These are phyloP conservation scores for Corinectria fuckeliana DNA, from an alignment of 2,329 filamentous ascomycete genomes.

Conservation along the genomic window DNA sequence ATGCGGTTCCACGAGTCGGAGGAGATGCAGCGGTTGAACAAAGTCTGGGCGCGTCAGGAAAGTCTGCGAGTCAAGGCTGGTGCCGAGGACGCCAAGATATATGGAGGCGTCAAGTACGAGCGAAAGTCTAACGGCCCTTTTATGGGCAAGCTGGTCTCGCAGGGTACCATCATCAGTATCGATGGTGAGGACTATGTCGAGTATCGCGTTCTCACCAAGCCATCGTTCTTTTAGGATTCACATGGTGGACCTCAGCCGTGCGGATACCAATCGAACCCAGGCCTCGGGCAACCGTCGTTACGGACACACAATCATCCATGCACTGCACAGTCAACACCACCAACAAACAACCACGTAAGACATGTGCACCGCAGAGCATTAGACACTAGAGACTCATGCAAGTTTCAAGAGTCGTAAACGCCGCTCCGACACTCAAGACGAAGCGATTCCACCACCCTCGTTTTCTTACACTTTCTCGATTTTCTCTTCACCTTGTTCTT, in stretches of 20 bases:
- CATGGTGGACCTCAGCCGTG: neutral
- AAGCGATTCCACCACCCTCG: too few species aligned
- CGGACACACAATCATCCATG: neutral
- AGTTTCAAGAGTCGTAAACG: neutral
- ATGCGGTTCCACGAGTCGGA: slow-evolving; percentile 53
- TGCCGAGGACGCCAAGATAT: slow-evolving; percentile 62
- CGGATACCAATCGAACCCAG: neutral
- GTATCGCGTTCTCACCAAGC: slow-evolving; percentile 69
- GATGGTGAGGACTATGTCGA: slow-evolving; percentile 73
- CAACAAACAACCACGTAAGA: neutral
- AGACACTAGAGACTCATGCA: neutral
- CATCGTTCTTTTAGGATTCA: slow-evolving; percentile 59
- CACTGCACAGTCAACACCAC: neutral
- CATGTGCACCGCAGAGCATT: neutral
- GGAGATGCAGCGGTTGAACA: slow-evolving; percentile 59
- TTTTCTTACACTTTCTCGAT: slow-evolving; percentile 14
- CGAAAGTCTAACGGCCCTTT: slow-evolving; percentile 67
- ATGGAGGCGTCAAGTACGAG: slow-evolving; percentile 67
- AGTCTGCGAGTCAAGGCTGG: slow-evolving; percentile 51
- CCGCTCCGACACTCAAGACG: too few species aligned
- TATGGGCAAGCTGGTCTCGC: slow-evolving; percentile 67
- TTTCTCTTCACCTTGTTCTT: neutral
- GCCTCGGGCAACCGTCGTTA: neutral
- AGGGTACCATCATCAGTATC: slow-evolving; percentile 67
- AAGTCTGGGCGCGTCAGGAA: slow-evolving; percentile 63